Evolutionary conservation across 257 asterid species (phyloP).

Genomic region (Ilex aquifolium): DNA sequence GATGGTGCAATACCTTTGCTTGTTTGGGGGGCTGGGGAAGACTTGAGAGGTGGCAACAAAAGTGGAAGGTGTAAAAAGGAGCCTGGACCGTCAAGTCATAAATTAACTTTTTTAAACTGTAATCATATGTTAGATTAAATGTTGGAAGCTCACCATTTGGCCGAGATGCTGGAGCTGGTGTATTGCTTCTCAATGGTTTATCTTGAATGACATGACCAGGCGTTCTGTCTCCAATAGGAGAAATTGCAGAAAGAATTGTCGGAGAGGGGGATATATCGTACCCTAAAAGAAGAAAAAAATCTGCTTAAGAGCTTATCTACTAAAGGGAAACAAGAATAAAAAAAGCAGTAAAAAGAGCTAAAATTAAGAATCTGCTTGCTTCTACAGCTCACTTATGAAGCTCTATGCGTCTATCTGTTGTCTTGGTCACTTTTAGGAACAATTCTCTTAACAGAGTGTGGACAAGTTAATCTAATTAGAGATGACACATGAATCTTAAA

Average conservation of each 20-base stretch:
- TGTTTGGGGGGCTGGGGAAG: conserved; percentile 35
- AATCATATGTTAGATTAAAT: background rate
- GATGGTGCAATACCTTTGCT: conserved; percentile 26
- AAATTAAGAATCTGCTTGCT: too few relatives aligned
- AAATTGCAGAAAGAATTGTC: conserved; percentile 21
- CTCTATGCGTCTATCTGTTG: too few relatives aligned
- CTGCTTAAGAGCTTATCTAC: too few relatives aligned
- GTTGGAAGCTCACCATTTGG: conserved; percentile 35
- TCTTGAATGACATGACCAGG: conserved; percentile 22
- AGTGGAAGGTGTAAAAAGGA: conserved; percentile 32
- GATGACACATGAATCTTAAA: too few relatives aligned
- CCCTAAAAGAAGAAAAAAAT: conserved; percentile 10
- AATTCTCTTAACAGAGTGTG: too few relatives aligned
- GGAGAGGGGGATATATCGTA: conserved; percentile 20
- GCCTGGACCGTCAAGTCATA: conserved; percentile 30
- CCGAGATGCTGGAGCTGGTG: conserved; percentile 38
- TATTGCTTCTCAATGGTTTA: conserved; percentile 16
- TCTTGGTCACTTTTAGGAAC: too few relatives aligned
- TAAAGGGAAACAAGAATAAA: too few relatives aligned
- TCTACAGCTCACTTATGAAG: too few relatives aligned
- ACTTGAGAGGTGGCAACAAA: conserved; percentile 29
- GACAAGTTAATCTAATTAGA: too few relatives aligned
- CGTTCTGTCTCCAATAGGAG: conserved; percentile 33
- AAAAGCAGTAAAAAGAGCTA: too few relatives aligned
- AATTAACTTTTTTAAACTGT: conserved; percentile 10